Percentiles rank a stretch among this genome's conserved stretches.
Evolutionary conservation across 2,329 filamentous ascomycete genomes (phyloP).

Genomic region (Leptographium radiaticola): DNA sequence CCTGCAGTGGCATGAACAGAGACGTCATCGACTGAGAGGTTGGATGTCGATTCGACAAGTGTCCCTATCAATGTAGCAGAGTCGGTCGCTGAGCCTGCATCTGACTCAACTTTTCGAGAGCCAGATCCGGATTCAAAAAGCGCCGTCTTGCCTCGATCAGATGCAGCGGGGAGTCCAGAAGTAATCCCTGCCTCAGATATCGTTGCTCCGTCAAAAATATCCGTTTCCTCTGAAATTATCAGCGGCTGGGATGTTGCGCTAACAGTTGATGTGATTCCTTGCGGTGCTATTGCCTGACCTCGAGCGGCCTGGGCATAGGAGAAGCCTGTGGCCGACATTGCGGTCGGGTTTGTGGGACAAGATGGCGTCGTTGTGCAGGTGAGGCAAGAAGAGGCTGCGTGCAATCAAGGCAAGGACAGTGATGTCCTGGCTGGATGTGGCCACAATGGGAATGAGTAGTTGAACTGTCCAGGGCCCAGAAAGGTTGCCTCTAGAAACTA

Average conservation of each 20-base stretch:
- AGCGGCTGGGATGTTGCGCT: conserved; percentile 17
- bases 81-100: conserved; percentile 15
- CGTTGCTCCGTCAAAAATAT: conserved; percentile 18
- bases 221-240: conserved; percentile 20
- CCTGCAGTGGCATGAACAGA: conserved; percentile 47
- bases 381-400: neutral
- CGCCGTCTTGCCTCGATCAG: conserved; percentile 1
- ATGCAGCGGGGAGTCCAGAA: neutral
- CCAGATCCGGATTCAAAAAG: neutral
- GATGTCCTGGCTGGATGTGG: too few species aligned
- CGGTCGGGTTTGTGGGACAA: neutral
- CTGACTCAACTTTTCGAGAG: conserved; percentile 12
- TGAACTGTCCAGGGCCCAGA: conserved; percentile 4
- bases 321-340: conserved; percentile 51
- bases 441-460: neutral
- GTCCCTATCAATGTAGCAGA: conserved; percentile 21
- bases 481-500: neutral
- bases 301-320: conserved; percentile 96
- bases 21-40: conserved; percentile 8
- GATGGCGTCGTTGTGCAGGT: neutral
- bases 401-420: neutral
- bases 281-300: conserved; percentile 42
- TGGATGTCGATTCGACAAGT: conserved; percentile 13
- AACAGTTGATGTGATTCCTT: conserved; percentile 21
- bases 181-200: neutral